A percentile compares a stretch with the other conserved stretches of the same genome.
phyloP scores from a whole-genome alignment of 768 basidiomycete genomes.

The Tulasnella sp. region DNA sequence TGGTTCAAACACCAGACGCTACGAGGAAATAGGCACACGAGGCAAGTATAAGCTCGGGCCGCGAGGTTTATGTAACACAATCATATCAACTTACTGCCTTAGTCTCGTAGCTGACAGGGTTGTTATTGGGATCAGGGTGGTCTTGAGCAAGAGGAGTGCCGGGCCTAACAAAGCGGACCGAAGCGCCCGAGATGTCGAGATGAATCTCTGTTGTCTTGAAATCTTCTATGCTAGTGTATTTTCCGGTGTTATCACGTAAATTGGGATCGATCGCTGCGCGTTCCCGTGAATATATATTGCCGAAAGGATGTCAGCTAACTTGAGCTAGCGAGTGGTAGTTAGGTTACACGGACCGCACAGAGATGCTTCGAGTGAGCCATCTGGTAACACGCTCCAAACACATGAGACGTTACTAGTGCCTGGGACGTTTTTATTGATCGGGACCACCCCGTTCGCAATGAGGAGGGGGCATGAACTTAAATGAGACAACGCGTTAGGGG shows the following conservation, averaged over 20 bases:
- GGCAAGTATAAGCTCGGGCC: neutral
- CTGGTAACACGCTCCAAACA: neutral
- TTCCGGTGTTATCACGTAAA: neutral
- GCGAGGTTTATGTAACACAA: neutral
- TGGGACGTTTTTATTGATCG: neutral
- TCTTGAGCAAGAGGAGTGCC: neutral
- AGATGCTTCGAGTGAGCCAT: neutral
- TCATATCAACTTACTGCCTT: neutral
- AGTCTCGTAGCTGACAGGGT: neutral
- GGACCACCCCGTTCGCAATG: neutral
- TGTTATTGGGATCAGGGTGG: neutral
- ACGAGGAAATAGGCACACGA: neutral
- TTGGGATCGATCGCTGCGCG: neutral
- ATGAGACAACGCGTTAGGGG: neutral
- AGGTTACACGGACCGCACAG: neutral
- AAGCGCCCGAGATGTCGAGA: neutral
- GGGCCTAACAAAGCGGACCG: neutral
- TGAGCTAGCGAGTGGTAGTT: neutral
- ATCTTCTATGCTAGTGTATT: neutral
- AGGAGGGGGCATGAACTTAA: neutral
- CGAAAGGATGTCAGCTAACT: neutral
- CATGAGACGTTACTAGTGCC: no score
- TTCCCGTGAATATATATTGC: neutral
- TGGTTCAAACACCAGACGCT: neutral
- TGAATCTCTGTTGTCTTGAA: neutral